phyloP scores from a whole-genome alignment of 2,329 filamentous ascomycete genomes.

The Arthrobotrys pseudoclavata region DNA sequence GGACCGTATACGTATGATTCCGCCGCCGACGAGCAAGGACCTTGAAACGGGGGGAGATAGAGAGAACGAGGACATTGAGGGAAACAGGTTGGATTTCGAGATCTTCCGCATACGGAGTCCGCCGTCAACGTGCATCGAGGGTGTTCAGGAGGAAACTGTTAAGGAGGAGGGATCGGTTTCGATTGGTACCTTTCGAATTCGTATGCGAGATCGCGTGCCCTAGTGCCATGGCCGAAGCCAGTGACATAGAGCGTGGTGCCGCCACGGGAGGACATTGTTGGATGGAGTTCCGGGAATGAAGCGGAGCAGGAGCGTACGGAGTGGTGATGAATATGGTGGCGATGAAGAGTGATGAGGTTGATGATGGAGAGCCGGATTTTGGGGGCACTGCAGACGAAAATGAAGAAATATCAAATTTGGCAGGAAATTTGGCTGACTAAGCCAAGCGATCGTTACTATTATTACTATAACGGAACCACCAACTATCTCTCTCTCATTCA shows the following conservation, averaged over 20 bases:
- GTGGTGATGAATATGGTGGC: conserved; percentile 8
- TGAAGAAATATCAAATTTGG: conserved; percentile 36
- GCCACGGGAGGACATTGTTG: conserved; percentile 63
- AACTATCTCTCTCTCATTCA: neutral
- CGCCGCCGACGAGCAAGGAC: conserved; percentile 62
- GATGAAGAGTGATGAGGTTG: conserved; percentile 40
- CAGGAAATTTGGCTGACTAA: conserved; percentile 35
- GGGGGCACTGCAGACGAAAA: conserved; percentile 9
- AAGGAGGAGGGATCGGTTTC: conserved; percentile 61
- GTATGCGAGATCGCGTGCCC: conserved; percentile 90
- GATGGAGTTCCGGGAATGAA: conserved; percentile 11
- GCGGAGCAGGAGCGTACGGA: conserved; percentile 10
- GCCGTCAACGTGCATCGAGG: conserved; percentile 60
- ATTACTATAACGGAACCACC: neutral
- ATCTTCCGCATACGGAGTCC: conserved; percentile 56
- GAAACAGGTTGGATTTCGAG: conserved; percentile 50
- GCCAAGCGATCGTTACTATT: neutral
- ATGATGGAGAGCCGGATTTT: conserved; percentile 22
- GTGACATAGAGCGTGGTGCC: conserved; percentile 64
- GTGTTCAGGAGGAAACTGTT: conserved; percentile 61
- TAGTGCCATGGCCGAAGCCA: conserved; percentile 98
- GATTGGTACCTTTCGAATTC: conserved; percentile 65
- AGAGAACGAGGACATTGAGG: conserved; percentile 61
- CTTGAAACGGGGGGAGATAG: conserved; percentile 55
- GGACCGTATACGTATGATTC: conserved; percentile 62